Base-by-base conservation (phyloP, 805 yeast genomes). In the Diddensiella santjacobensis region DNA sequence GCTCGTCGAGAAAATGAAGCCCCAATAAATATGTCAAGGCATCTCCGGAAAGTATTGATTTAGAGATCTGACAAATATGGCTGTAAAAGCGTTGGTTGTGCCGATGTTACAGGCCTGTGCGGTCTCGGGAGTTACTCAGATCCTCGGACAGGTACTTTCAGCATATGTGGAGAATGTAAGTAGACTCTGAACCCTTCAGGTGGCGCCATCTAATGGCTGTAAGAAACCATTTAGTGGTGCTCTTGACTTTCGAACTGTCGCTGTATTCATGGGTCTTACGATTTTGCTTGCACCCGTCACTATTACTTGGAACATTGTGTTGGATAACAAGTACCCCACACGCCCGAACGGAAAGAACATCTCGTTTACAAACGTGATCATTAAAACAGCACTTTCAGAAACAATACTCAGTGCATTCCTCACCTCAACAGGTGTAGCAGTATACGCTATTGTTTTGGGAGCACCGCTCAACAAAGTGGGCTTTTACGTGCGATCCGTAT, bases 261-360 rank as follows among this genome's bases (percentile, higher is more conserved):
- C 15, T 4, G 19, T 40, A 17, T 42, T 42, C 23, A 31, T 42
- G 45, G n/a, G 26, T n/a, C 17, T 42, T 4, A 42, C 45, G 11
- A 30, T 42, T 6, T 26, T 42, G 40, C 36, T 42, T 20, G 45
- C 37, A 11, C 45, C 45, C 6, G 15, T 42, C 20, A 29, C 45
- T 13, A 30, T 42, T 19, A 20, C 36, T n/a, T 42, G 45, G 45
- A 42, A 42, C 42, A 30, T 42, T 10, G 8, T 30, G n/a, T 17
- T 42, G 38, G 45, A 42, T 10, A 15, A 17, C 13, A 22, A 31
- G 36, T 42, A 20, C 23, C 45, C 45, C 8, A 35, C 41, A 10
- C n/a, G n/a, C n/a, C n/a, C n/a, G n/a, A n/a, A n/a, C n/a, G n/a
- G n/a, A n/a, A n/a, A n/a, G n/a, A 6, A 6, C 6, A 13, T 38